phyloP scores from a whole-genome alignment of 2,329 filamentous ascomycete genomes.

The Fusarium acutatum region DNA sequence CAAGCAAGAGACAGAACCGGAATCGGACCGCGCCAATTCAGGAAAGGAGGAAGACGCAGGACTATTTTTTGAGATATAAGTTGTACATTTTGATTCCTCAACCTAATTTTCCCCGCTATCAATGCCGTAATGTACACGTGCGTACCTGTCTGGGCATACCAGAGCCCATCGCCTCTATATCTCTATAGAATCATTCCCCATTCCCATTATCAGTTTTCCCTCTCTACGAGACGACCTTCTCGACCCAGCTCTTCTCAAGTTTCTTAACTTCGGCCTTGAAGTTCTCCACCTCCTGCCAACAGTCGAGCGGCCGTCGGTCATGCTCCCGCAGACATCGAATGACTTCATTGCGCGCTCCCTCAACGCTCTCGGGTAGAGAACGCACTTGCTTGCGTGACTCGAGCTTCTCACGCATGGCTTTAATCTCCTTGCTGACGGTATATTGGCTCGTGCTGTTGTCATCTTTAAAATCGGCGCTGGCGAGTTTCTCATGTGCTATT shows the following conservation, averaged over 20 bases:
- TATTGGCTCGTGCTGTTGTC: slow-evolving; percentile 50
- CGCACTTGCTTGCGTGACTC: slow-evolving; percentile 71
- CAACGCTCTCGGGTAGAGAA: slow-evolving; percentile 74
- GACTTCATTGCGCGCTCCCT: slow-evolving; percentile 78
- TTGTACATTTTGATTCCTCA: slow-evolving; percentile 41
- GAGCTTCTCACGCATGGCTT: slow-evolving; percentile 66
- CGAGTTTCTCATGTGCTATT: slow-evolving; percentile 71
- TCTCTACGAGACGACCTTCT: slow-evolving; percentile 71
- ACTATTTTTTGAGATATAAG: slow-evolving; percentile 34
- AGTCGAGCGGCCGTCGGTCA: slow-evolving; percentile 89
- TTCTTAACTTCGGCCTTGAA: slow-evolving; percentile 91
- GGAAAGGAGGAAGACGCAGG: slow-evolving; percentile 32
- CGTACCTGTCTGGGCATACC: slow-evolving; percentile 20
- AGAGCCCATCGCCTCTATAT: slow-evolving; percentile 27
- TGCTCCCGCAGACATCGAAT: slow-evolving; percentile 83
- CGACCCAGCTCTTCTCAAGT: slow-evolving; percentile 88
- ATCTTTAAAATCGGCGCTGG: slow-evolving; percentile 53
- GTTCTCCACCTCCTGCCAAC: slow-evolving; percentile 89
- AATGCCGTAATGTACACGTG: slow-evolving; percentile 47
- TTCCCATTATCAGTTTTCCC: slow-evolving; percentile 1
- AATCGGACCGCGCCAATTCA: slow-evolving; percentile 14
- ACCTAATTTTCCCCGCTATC: slow-evolving; percentile 45
- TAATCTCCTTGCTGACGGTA: slow-evolving; percentile 67
- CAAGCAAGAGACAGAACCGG: slow-evolving; percentile 13
- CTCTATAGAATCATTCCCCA: slow-evolving; percentile 23